Evolutionary conservation across 129 eudicot species (phyloP), one percentile per base, ranked within the genome.

Genomic region (Gnaphalium uliginosum): DNA sequence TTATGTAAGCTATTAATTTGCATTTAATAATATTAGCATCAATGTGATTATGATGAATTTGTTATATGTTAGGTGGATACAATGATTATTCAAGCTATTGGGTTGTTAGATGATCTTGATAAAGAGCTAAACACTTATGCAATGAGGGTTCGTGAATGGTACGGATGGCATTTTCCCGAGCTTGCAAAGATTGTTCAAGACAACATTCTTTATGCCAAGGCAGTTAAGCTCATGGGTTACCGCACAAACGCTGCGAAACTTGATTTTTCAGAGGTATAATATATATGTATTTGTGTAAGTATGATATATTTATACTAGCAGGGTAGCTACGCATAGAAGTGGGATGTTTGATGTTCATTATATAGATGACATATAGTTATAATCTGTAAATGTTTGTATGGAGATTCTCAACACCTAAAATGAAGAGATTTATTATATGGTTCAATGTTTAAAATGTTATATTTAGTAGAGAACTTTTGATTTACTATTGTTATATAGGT

Each of bases 131-230:
- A 94, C 74, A 94, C 99, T 23, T 94, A 91, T 76, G 97, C 99
- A 32, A 94, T 94, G 99, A 87, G 99, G 80, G 99, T 94, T 33
- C 85, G 99, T 30, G 99, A 94, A 86, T 94, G 99, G 99, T 94
- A 94, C 77, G 99, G 99, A 54, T 94, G 99, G 99, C 99, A 94
- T 86, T 94, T 94, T 68, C 98, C 98, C 0, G 96, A 90, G 87
- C 97, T 90, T 74, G 96, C 96, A 60, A 94, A 94, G 83, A 89
- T 90, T 59, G 85, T 93, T 15, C 85, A 78, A 78, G 98, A 93
- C 69, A 93, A 93, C 72, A 93, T 93, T 26, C 85, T 81, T 24
- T 93, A 93, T 74, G 96, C 98, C 23, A 93, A 90, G 76, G 33
- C 93, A 0, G 98, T 94, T 19, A 88, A 87, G 78, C 85, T 90